Evolutionary conservation across 2,329 filamentous ascomycete genomes (phyloP).

Genomic region (Aspergillus ustus): DNA sequence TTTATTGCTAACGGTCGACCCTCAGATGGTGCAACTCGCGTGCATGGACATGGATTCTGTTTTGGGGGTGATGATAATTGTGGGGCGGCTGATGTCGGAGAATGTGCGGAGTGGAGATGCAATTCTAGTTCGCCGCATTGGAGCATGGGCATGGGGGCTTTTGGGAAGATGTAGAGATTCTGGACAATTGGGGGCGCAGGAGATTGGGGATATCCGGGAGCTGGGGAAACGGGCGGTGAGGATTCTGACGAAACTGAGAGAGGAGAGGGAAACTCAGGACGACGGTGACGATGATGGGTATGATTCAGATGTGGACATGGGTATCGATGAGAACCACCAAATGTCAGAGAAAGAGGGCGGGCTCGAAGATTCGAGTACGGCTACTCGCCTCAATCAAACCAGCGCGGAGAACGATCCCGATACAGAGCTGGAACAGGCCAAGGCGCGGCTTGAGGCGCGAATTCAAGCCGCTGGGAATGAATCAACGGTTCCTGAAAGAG

Average conservation of each 20-base stretch:
- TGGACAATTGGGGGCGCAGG: slow-evolving; percentile 74
- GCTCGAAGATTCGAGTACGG: background rate
- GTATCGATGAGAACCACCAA: slow-evolving; percentile 13
- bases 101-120: slow-evolving; percentile 66
- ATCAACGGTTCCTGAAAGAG: slow-evolving; percentile 19
- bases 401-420: slow-evolving; percentile 23
- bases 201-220: slow-evolving; percentile 77
- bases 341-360: slow-evolving; percentile 6
- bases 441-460: slow-evolving; percentile 51
- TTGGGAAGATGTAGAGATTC: slow-evolving; percentile 74
- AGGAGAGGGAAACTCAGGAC: slow-evolving; percentile 41
- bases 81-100: slow-evolving; percentile 63
- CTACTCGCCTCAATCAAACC: slow-evolving; percentile 22
- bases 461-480: slow-evolving; percentile 29
- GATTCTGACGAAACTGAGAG: slow-evolving; percentile 51
- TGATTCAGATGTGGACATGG: slow-evolving; percentile 30
- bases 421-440: slow-evolving; percentile 54
- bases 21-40: slow-evolving; percentile 55
- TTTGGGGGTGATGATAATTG: slow-evolving; percentile 66
- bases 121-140: slow-evolving; percentile 67
- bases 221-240: slow-evolving; percentile 75
- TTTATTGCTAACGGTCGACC: slow-evolving; percentile 46
- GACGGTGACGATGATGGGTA: slow-evolving; percentile 24
- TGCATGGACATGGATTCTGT: slow-evolving; percentile 65
- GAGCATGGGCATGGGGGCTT: slow-evolving; percentile 84